Evolutionary conservation across 208 protist species (phyloP).

Genomic region (Tritrichomonas foetus): DNA sequence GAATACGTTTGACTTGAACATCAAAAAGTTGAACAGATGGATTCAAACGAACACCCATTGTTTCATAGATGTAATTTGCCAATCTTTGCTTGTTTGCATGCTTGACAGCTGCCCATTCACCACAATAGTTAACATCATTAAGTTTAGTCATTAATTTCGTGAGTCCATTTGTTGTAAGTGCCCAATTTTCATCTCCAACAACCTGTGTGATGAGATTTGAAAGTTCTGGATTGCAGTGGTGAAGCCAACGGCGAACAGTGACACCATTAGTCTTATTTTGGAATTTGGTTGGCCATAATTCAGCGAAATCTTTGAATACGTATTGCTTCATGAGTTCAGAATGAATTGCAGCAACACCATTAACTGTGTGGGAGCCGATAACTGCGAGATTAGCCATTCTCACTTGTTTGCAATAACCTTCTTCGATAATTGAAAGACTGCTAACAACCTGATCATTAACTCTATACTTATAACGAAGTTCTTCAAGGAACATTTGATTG

Average conservation of each 20-base stretch:
- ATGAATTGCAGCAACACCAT: slow-evolving; percentile 74
- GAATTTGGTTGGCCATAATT: slow-evolving; percentile 69
- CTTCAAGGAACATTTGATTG: slow-evolving; percentile 65
- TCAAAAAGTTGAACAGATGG: slow-evolving; percentile 60
- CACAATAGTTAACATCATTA: background rate
- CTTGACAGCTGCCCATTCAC: background rate
- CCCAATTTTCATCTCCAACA: background rate
- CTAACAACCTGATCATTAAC: background rate
- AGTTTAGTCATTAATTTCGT: background rate
- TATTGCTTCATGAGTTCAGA: slow-evolving; percentile 66
- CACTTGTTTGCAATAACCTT: slow-evolving; percentile 55
- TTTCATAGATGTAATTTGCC: background rate
- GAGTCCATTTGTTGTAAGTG: background rate
- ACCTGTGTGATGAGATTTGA: background rate
- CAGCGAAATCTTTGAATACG: slow-evolving; percentile 66
- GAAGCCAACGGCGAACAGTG: slow-evolving; percentile 72
- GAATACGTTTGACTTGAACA: slow-evolving; percentile 75
- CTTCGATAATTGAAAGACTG: slow-evolving; percentile 66
- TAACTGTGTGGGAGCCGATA: slow-evolving; percentile 68
- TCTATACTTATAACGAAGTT: background rate
- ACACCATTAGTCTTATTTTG: slow-evolving; percentile 78
- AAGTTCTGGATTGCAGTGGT: slow-evolving; percentile 53
- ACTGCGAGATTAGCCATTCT: slow-evolving; percentile 70
- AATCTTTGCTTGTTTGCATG: background rate
- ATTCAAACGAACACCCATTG: background rate